Base-by-base conservation (phyloP, 2,329 filamentous ascomycete species). In the Chrysoporthe austroafricana region DNA sequence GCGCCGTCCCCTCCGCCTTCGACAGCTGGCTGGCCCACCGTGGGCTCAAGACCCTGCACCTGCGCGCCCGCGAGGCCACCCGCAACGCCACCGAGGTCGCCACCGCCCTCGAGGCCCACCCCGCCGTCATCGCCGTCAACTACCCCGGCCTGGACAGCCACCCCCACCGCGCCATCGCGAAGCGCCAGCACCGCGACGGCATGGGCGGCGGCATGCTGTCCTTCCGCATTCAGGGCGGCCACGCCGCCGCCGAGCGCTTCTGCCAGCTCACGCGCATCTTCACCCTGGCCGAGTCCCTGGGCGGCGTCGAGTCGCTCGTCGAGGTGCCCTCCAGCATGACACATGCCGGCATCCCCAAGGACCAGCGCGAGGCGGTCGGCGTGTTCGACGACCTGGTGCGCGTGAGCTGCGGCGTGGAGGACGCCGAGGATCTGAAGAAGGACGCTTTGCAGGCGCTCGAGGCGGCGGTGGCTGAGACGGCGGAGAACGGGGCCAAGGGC, bases 21-120 rank as follows among this genome's bases (percentile, higher is more conserved):
- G 96, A 99, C 85, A 94, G 91, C 82, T 99, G 96, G 96, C 92
- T 99, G 71, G 96, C 96, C 62, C 96, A 99, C 83, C 91, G 96
- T 71, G 96, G 96, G 73, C 87, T 97, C 73, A 99, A 99, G 86
- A 99, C 96, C 4, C 88, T 99, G 54, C 96, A 99, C 81, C 86
- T 99, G 60, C 92, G 96, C 74, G 95, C 93, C 11, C 89, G 91
- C 71, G 93, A 97, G 79, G 93, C 95, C 21, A 91, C 87, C 71
- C 85, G 82, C 73, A 98, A 98, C 80, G 96, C 95, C 11, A 88
- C 88, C 8, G 83, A 88, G 59, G 88, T 99, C 36, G 94, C 94
- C 11, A 79, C 82, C 58, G 89, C 91, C 34, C 90, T 99, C 62
- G 90, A 96, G 77, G 84, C 87, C 36, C 96, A 92, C 48, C 88